phyloP scores from a whole-genome alignment of 1,284 basidiomycete species.

The Puccinia coronata region DNA sequence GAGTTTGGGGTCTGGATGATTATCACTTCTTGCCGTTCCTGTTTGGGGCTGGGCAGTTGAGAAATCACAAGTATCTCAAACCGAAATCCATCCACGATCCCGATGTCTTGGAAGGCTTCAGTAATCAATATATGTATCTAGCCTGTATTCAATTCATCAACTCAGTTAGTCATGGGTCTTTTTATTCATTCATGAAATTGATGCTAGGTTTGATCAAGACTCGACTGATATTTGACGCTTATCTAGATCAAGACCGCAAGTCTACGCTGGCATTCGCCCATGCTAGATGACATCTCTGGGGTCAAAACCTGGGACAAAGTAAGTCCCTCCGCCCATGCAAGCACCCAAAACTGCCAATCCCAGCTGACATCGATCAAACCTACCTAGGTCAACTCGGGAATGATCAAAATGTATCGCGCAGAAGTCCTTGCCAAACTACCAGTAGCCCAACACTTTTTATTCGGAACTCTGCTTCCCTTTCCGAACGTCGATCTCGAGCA shows the following conservation, averaged over 20 bases:
- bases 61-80: constrained; percentile 83
- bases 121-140: constrained; percentile 93
- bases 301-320: constrained; percentile 61
- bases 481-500: constrained; percentile 63
- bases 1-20: constrained; percentile 97
- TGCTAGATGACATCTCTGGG: constrained; percentile 96
- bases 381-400: constrained; percentile 77
- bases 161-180: constrained; percentile 66
- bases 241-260: constrained; percentile 88
- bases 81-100: constrained; percentile 90
- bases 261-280: constrained; percentile 95
- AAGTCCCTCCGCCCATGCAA: neutral
- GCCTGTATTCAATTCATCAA: constrained; percentile 97
- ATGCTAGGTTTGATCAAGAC: neutral
- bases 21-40: constrained; percentile 96
- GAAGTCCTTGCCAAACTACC: constrained; percentile 95
- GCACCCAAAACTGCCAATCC: neutral
- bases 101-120: constrained; percentile 90
- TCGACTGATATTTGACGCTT: neutral
- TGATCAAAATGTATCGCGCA: constrained; percentile 96
- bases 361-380: neutral
- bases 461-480: constrained; percentile 79
- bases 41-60: constrained; percentile 80
- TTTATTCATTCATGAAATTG: neutral
- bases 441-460: constrained; percentile 93